Base-by-base conservation (phyloP, 2,329 filamentous ascomycete genomes). In the Paraconiothyrium sp. region DNA sequence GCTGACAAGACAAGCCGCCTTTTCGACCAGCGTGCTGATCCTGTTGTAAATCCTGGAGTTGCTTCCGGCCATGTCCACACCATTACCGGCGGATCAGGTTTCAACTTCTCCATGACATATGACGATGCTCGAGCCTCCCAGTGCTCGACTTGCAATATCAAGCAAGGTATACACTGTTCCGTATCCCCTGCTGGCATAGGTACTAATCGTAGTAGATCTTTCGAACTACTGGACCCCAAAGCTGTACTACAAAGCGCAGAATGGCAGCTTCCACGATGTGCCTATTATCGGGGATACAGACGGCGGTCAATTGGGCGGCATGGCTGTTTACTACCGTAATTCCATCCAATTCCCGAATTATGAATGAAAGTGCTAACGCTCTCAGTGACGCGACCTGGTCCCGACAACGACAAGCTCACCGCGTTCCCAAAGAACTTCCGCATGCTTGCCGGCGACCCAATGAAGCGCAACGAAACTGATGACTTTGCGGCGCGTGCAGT, bases 141-240 rank as follows among this genome's bases (percentile, higher is more conserved):
- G 24, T 93, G 91, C 81, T 90, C 87, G 60, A 90, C 88, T 34
- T 89, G 90, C 72, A 83, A 85, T 61, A 82, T 91, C 73, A 86
- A 84, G 68, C 57, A 64, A 41, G 58, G 59, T 51, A 16, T 16
- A 10, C 13, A 22, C 20, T 1, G 24, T 3, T 4, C 5, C 10
- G 43, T 9, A 46, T 8, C 43, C 10, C 43, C 20, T 46, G 27
- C 14, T 7, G 5, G 30, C 20, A 37, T 10, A 13, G 11, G 16
- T 5, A 13, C 27, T 39, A 16, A 57, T 7, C 14, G 10, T 6
- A 9, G 6, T 34, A 55, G 44, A 55, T 44, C 52, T 70, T 74
- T 90, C 86, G 68, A 90, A 90, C 78, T 94, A 94, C 82, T 94
- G 92, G 92, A 88, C 89, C 59, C 91, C 92, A 1, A 82, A 83